Percentiles rank a stretch among this genome's conserved stretches.
Evolutionary conservation across 2,329 filamentous ascomycete species (phyloP).

Genomic region (Tothia fuscella): DNA sequence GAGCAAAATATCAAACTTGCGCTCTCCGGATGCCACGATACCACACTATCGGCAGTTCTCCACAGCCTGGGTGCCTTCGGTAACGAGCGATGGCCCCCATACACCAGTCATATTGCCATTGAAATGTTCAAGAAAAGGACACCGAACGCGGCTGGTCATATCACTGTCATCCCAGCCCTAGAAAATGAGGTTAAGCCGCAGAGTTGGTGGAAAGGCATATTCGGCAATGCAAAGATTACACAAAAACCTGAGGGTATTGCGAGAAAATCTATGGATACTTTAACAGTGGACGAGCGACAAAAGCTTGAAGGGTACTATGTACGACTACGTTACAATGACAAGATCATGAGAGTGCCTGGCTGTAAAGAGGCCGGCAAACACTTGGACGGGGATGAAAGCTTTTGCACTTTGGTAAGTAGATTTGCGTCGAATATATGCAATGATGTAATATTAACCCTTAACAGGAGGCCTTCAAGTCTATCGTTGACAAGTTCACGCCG

Average conservation of each 20-base stretch:
- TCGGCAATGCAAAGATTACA: background rate
- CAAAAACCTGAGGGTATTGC: conserved; percentile 36
- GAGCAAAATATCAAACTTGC: conserved; percentile 55
- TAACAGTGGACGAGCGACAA: conserved; percentile 46
- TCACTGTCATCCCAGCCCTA: conserved; percentile 9
- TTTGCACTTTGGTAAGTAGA: conserved; percentile 68
- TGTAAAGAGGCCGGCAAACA: conserved; percentile 70
- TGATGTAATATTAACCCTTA: conserved; percentile 6
- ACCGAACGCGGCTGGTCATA: conserved; percentile 7
- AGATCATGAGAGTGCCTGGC: conserved; percentile 67
- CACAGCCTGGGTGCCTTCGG: conserved; percentile 69
- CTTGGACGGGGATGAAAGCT: conserved; percentile 70
- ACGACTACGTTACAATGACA: conserved; percentile 82
- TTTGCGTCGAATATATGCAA: background rate
- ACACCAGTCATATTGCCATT: conserved; percentile 81
- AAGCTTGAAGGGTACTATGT: conserved; percentile 71
- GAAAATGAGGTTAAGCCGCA: conserved; percentile 1
- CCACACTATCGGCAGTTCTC: conserved; percentile 72
- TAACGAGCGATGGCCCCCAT: conserved; percentile 71
- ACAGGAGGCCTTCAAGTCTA: conserved; percentile 77
- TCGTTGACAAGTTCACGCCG: conserved; percentile 85
- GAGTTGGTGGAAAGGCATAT: conserved; percentile 3
- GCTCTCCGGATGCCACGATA: conserved; percentile 83
- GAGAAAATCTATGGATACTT: conserved; percentile 44
- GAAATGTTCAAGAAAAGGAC: conserved; percentile 62